phyloP scores from a whole-genome alignment of 805 yeast species.

The Peterozyma toletana region DNA sequence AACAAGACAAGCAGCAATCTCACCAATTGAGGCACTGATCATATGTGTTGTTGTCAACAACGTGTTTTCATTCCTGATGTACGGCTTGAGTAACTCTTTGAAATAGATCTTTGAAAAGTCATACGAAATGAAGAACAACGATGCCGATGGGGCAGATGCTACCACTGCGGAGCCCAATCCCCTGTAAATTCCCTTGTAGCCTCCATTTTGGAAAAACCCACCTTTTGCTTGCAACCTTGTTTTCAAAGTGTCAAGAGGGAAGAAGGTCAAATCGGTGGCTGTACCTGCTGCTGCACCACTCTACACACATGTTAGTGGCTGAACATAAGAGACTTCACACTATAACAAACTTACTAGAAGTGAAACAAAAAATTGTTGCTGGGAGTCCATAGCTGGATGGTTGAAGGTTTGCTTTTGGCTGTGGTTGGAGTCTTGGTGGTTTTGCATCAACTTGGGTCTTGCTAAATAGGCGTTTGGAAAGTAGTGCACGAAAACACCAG shows the following conservation, averaged over 20 bases:
- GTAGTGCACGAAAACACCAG: no score
- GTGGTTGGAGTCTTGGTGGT: no score
- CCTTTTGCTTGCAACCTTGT: conserved; percentile 94
- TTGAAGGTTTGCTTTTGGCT: no score
- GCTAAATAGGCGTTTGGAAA: no score
- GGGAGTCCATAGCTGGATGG: conserved; percentile 4
- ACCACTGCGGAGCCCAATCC: conserved; percentile 92
- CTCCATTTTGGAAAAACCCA: conserved; percentile 90
- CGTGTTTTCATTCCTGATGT: conserved; percentile 19
- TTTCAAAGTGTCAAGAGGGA: conserved; percentile 93
- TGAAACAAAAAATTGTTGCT: conserved; percentile 10
- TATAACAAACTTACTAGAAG: conserved; percentile 11
- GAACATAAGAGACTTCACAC: background rate
- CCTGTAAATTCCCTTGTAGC: conserved; percentile 82
- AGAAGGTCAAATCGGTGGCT: conserved; percentile 87
- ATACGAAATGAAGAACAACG: conserved; percentile 75
- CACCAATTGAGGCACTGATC: conserved; percentile 86
- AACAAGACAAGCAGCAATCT: conserved; percentile 85
- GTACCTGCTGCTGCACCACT: conserved; percentile 97
- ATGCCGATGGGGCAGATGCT: conserved; percentile 89
- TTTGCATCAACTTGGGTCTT: no score
- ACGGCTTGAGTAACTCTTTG: conserved; percentile 12
- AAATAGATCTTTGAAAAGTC: conserved; percentile 55
- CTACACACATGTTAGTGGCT: conserved; percentile 13
- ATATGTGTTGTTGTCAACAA: conserved; percentile 57